These are phyloP conservation scores for Fusarium humuli DNA, from an alignment of 2,329 filamentous ascomycete species.

Conservation along the genomic window DNA sequence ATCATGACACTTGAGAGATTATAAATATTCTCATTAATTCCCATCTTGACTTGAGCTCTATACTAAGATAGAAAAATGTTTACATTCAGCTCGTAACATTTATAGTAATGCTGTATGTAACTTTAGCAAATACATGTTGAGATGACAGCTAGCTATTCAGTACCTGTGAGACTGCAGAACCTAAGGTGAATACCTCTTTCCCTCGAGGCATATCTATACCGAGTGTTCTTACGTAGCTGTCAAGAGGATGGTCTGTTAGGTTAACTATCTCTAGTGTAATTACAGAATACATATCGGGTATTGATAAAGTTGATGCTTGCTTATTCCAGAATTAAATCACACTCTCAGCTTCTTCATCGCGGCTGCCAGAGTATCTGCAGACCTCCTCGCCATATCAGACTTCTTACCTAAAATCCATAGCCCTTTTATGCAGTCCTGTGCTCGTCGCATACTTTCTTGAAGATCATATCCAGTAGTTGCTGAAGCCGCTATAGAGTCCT, in stretches of 20 bases:
- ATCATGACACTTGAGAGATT: not conserved
- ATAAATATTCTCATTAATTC: not conserved
- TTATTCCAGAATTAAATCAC: not conserved
- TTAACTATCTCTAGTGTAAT: not conserved
- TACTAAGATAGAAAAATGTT: too few relatives aligned
- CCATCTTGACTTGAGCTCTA: not conserved
- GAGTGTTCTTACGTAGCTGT: not conserved
- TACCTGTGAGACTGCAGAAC: not conserved
- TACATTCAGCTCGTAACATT: too few relatives aligned
- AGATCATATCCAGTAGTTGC: constrained; percentile 38
- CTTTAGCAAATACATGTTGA: not conserved
- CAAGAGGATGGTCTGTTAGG: not conserved
- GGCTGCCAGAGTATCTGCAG: constrained; percentile 37
- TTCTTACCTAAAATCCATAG: constrained; percentile 66
- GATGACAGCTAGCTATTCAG: too few relatives aligned
- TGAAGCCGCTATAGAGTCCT: constrained; percentile 31
- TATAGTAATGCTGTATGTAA: not conserved
- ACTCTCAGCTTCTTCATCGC: constrained; percentile 28
- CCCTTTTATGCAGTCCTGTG: constrained; percentile 62
- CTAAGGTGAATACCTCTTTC: not conserved
- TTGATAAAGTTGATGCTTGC: not conserved
- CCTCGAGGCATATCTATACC: not conserved
- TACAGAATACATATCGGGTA: not conserved
- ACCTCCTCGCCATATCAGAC: constrained; percentile 58
- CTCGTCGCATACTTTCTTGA: constrained; percentile 52